A percentile compares a stretch with the other conserved stretches of the same genome.
phyloP scores from a whole-genome alignment of 2,329 filamentous ascomycete genomes.

The Fusarium fujikuroi region DNA sequence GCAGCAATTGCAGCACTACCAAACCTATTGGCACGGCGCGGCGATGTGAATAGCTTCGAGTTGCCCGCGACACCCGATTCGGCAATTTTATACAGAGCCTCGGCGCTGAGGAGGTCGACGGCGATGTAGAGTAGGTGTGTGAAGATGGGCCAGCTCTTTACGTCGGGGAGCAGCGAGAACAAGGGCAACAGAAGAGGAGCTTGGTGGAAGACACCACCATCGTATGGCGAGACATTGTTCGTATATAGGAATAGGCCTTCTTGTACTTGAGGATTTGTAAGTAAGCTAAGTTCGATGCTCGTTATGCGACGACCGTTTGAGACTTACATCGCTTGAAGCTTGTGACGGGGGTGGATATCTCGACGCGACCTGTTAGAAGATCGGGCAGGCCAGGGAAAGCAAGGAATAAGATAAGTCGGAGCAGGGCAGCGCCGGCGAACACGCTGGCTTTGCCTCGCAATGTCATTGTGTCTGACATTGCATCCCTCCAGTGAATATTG shows the following conservation, averaged over 20 bases:
- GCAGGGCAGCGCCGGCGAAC: conserved; percentile 78
- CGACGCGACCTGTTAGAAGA: conserved; percentile 88
- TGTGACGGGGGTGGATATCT: conserved; percentile 95
- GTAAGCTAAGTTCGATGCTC: not conserved
- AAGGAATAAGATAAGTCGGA: conserved; percentile 83
- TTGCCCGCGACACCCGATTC: conserved; percentile 80
- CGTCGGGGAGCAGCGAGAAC: conserved; percentile 86
- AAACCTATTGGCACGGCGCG: conserved; percentile 79
- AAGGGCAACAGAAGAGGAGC: conserved; percentile 90
- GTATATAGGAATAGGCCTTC: conserved; percentile 97
- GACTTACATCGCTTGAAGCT: conserved; percentile 94
- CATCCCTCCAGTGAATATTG: conserved; percentile 45
- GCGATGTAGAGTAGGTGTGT: conserved; percentile 83
- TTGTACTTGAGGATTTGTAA: conserved; percentile 61
- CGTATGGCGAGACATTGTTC: conserved; percentile 95
- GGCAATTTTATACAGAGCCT: conserved; percentile 82
- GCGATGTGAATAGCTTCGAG: conserved; percentile 82
- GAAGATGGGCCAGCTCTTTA: conserved; percentile 72
- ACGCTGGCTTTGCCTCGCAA: conserved; percentile 62
- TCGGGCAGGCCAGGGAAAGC: conserved; percentile 86
- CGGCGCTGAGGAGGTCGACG: conserved; percentile 84
- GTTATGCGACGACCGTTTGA: not conserved
- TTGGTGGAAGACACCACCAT: conserved; percentile 86
- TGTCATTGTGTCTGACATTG: conserved; percentile 53
- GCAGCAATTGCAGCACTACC: conserved; percentile 80